A percentile compares a stretch with the other conserved stretches of the same genome.
These are phyloP conservation scores for Trichoderma atroviride DNA, from an alignment of 2,329 filamentous ascomycete genomes.

Conservation along the genomic window DNA sequence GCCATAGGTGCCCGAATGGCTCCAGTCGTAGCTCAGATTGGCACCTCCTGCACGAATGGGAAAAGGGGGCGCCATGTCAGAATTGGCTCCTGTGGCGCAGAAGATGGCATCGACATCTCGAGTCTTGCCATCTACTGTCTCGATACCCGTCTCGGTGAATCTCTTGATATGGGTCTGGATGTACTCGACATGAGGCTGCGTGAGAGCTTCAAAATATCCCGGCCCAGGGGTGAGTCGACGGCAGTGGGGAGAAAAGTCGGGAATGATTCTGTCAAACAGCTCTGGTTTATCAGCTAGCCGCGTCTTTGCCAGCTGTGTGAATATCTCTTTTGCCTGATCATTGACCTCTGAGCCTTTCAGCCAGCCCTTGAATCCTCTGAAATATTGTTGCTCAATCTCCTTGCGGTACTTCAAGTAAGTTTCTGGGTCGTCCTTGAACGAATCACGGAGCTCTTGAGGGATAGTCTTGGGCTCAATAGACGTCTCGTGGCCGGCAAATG, in stretches of 20 bases:
- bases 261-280: slow-evolving; percentile 58
- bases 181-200: slow-evolving; percentile 63
- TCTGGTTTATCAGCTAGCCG: slow-evolving; percentile 58
- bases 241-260: slow-evolving; percentile 66
- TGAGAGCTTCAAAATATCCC: slow-evolving; percentile 67
- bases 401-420: slow-evolving; percentile 64
- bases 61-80: slow-evolving; percentile 61
- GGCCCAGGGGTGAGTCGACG: slow-evolving; percentile 67
- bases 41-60: slow-evolving; percentile 58
- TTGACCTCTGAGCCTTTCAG: slow-evolving; percentile 58
- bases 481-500: slow-evolving; percentile 59
- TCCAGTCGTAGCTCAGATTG: slow-evolving; percentile 61
- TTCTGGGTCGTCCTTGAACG: slow-evolving; percentile 63
- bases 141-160: slow-evolving; percentile 63
- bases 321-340: slow-evolving; percentile 49
- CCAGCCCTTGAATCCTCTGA: slow-evolving; percentile 57
- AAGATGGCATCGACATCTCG: slow-evolving; percentile 66
- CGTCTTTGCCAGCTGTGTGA: slow-evolving; percentile 52
- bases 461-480: slow-evolving; percentile 60
- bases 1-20: slow-evolving; percentile 55
- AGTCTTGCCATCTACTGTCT: slow-evolving; percentile 58
- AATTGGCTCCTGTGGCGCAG: slow-evolving; percentile 69
- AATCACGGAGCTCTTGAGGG: slow-evolving; percentile 56
- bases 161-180: slow-evolving; percentile 59
- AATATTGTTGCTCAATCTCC: slow-evolving; percentile 62